A percentile compares a stretch with the other conserved stretches of the same genome.
These are phyloP conservation scores for Globisporangium abappressorium DNA, from an alignment of 352 stramenopile genomes.

Conservation along the genomic window DNA sequence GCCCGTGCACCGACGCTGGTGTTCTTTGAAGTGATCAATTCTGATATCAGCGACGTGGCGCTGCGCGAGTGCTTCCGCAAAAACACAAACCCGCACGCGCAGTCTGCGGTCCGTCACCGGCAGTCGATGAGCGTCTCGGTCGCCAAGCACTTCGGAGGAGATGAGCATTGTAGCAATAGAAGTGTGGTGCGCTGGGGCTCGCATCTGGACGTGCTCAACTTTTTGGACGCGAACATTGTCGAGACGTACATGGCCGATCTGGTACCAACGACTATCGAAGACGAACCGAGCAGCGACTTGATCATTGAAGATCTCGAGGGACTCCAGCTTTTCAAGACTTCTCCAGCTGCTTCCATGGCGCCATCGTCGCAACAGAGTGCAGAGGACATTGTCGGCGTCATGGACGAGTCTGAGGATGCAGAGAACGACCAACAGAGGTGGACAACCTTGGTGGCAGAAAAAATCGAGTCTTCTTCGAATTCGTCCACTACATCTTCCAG, in stretches of 20 bases:
- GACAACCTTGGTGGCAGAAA: constrained; percentile 10
- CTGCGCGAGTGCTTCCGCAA: constrained; percentile 21
- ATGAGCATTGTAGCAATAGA: neutral
- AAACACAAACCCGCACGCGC: constrained; percentile 15
- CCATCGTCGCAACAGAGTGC: constrained; percentile 27
- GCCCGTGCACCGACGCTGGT: constrained; percentile 60
- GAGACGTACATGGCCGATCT: constrained; percentile 46
- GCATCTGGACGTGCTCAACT: constrained; percentile 47
- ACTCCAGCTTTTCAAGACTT: constrained; percentile 17
- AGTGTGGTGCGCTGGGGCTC: constrained; percentile 15
- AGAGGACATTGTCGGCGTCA: constrained; percentile 25
- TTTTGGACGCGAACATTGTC: constrained; percentile 47
- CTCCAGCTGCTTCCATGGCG: neutral
- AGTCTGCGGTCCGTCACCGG: neutral
- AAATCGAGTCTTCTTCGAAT: neutral
- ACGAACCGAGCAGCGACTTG: constrained; percentile 21
- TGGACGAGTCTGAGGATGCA: neutral
- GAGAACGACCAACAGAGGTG: constrained; percentile 12
- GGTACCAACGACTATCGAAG: constrained; percentile 1
- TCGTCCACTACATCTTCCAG: constrained; percentile 17
- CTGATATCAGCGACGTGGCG: constrained; percentile 24
- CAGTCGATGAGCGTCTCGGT: neutral
- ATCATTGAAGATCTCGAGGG: constrained; percentile 37
- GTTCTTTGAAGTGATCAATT: constrained; percentile 56
- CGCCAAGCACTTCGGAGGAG: neutral